Conservation (phyloP, 257 asterid species). For the Paulownia fortunei region DNA sequence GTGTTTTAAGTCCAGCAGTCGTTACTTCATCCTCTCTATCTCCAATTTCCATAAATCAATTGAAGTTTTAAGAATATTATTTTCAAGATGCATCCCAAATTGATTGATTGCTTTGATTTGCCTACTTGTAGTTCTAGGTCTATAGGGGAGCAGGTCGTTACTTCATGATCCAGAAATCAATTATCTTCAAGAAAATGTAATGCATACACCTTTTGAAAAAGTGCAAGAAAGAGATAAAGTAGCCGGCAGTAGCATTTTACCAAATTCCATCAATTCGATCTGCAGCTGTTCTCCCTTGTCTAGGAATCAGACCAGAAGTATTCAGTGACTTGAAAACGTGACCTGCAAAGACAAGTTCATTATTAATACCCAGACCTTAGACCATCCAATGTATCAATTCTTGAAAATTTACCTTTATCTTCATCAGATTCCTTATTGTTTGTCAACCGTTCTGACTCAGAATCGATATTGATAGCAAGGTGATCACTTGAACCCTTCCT, state of each 20-base stretch:
- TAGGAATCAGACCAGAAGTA: slow-evolving; percentile 86
- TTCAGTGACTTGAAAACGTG: slow-evolving; percentile 80
- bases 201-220: not conserved
- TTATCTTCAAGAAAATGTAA: not conserved
- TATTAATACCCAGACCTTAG: slow-evolving; percentile 20
- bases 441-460: slow-evolving; percentile 76
- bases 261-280: slow-evolving; percentile 93
- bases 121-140: not conserved
- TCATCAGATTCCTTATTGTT: slow-evolving; percentile 63
- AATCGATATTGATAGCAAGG: slow-evolving; percentile 80
- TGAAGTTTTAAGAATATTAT: not conserved
- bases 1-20: not conserved
- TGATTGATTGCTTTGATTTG: not conserved
- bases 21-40: not conserved
- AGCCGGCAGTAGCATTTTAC: slow-evolving; percentile 45
- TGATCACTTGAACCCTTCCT: slow-evolving; percentile 92
- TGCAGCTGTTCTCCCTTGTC: slow-evolving; percentile 88
- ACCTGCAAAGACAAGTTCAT: slow-evolving; percentile 57
- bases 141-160: not conserved
- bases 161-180: not conserved
- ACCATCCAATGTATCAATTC: slow-evolving; percentile 5
- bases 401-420: slow-evolving; percentile 72
- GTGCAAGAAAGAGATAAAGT: not conserved
- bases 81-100: slow-evolving; percentile 4
- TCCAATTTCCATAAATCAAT: not conserved